Evolutionary conservation across 257 asterid species (phyloP).

Genomic region (Nicotiana tomentosiformis): DNA sequence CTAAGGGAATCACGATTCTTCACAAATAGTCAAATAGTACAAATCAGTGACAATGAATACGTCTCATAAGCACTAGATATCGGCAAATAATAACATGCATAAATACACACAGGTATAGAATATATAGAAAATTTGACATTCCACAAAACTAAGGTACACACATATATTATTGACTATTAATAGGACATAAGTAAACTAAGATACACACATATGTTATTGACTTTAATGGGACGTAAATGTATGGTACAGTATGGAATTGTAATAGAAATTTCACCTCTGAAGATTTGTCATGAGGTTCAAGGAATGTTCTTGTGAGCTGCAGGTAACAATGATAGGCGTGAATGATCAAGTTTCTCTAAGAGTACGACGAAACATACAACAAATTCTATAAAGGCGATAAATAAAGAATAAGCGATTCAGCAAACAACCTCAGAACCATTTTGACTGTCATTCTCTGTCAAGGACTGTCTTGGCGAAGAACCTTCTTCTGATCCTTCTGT

Average conservation of each 20-base stretch:
- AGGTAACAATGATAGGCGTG: background rate
- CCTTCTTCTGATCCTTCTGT: slow-evolving; percentile 24
- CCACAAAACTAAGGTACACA: background rate
- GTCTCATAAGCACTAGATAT: background rate
- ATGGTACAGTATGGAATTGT: background rate
- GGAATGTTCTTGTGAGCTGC: slow-evolving; percentile 35
- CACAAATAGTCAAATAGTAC: background rate
- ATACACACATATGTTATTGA: background rate
- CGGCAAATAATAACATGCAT: background rate
- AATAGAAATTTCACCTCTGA: slow-evolving; percentile 41
- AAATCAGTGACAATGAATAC: background rate
- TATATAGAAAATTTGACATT: background rate
- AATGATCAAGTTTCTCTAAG: background rate
- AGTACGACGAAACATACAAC: background rate
- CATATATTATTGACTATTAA: background rate
- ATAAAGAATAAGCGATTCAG: background rate
- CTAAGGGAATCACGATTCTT: background rate
- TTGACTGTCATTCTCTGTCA: slow-evolving; percentile 20
- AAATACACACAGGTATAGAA: background rate
- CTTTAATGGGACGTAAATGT: background rate
- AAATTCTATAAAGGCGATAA: background rate
- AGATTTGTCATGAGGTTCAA: slow-evolving; percentile 44
- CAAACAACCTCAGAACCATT: slow-evolving; percentile 40
- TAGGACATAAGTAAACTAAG: background rate
- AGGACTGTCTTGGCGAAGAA: slow-evolving; percentile 17